Conservation (phyloP, 106 monocot species). For the Phalaenopsis equestris region DNA sequence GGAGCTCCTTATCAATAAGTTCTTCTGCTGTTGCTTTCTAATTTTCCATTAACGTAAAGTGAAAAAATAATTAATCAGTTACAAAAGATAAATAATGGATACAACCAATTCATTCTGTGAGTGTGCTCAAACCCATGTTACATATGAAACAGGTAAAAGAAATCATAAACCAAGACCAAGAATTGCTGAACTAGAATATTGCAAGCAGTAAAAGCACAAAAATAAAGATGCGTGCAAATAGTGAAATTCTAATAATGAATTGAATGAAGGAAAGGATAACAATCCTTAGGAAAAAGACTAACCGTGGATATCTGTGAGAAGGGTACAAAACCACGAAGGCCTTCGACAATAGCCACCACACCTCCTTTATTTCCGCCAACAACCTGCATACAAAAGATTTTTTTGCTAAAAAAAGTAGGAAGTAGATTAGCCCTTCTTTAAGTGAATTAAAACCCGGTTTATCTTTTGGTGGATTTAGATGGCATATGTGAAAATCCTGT, state of each 20-base stretch:
- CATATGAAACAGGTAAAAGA: neutral
- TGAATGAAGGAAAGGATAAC: neutral
- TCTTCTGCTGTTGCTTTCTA: slow-evolving; percentile 86
- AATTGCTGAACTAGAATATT: neutral
- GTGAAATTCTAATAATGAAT: neutral
- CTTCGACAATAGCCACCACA: slow-evolving; percentile 81
- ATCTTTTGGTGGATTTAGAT: neutral
- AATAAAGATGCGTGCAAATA: neutral
- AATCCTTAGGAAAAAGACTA: neutral
- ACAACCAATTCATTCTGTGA: neutral
- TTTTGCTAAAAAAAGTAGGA: neutral
- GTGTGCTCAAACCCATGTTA: neutral
- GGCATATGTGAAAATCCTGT: neutral
- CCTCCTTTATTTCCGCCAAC: slow-evolving; percentile 92
- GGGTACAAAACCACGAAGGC: slow-evolving; percentile 84
- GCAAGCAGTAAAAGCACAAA: neutral
- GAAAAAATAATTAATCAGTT: neutral
- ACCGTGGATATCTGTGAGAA: slow-evolving; percentile 96
- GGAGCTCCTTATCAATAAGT: slow-evolving; percentile 67
- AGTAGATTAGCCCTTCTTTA: neutral
- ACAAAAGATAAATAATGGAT: neutral
- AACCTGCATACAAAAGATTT: slow-evolving; percentile 32
- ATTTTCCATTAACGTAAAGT: slow-evolving; percentile 3
- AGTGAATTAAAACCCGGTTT: neutral
- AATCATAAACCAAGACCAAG: neutral